Evolutionary conservation across 2,329 filamentous ascomycete genomes (phyloP).

Genomic region (Ilyonectria sp.): DNA sequence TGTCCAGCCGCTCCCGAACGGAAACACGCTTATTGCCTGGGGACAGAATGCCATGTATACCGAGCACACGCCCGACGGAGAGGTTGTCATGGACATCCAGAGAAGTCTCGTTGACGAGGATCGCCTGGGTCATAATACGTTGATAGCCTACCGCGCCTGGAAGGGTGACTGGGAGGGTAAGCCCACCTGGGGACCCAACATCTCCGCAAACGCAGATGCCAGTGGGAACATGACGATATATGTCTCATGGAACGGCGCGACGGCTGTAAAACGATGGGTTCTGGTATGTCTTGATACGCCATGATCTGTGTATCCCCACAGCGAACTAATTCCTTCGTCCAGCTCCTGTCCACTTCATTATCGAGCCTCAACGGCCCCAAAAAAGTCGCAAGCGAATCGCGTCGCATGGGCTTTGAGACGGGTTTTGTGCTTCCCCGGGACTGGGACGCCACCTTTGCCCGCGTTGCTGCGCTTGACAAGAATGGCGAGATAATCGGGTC

Average conservation of each 20-base stretch:
- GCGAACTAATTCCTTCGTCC: neutral
- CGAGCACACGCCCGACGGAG: neutral
- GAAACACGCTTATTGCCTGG: slow-evolving; percentile 8
- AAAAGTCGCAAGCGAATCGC: neutral
- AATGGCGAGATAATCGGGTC: slow-evolving; percentile 8
- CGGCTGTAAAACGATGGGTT: slow-evolving; percentile 7
- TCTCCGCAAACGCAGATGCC: slow-evolving; percentile 1
- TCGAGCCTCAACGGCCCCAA: neutral
- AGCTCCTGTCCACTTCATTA: slow-evolving; percentile 4
- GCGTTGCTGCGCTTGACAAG: slow-evolving; percentile 2
- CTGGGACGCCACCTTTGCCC: neutral
- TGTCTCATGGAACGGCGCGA: slow-evolving; percentile 20
- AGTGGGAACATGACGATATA: neutral
- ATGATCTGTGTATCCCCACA: neutral
- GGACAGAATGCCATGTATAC: slow-evolving; percentile 15
- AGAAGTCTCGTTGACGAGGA: neutral
- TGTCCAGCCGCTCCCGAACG: slow-evolving; percentile 2
- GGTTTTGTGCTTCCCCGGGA: neutral
- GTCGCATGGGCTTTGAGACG: slow-evolving; percentile 11
- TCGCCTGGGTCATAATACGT: neutral
- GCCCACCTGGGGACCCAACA: slow-evolving; percentile 14
- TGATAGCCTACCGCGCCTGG: neutral
- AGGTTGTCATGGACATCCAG: slow-evolving; percentile 15
- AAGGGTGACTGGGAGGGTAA: slow-evolving; percentile 18
- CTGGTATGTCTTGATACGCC: slow-evolving; percentile 6